Percentiles rank a stretch among this genome's conserved stretches.
Evolutionary conservation across 2,329 filamentous ascomycete genomes (phyloP).

Genomic region (Fusarium xylarioides): DNA sequence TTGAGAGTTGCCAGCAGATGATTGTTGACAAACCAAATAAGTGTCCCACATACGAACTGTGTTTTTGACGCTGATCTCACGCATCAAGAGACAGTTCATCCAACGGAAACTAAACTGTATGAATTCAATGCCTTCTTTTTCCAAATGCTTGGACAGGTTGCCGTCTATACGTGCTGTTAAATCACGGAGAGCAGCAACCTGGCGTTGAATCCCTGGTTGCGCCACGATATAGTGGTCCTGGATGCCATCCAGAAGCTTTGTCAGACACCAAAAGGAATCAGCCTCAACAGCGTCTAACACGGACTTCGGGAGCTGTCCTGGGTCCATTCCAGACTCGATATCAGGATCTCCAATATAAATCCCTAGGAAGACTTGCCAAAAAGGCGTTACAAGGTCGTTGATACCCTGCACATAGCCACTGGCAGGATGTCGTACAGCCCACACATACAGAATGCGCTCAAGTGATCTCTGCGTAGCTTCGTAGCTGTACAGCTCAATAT

Average conservation of each 20-base stretch:
- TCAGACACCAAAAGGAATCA: slow-evolving; percentile 98
- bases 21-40: slow-evolving; percentile 78
- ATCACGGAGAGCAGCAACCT: slow-evolving; percentile 88
- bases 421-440: slow-evolving; percentile 96
- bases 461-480: slow-evolving; percentile 94
- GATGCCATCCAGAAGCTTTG: slow-evolving; percentile 97
- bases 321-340: slow-evolving; percentile 95
- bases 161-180: slow-evolving; percentile 90
- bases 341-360: slow-evolving; percentile 95
- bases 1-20: background rate
- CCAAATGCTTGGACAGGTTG: slow-evolving; percentile 84
- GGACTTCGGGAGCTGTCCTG: slow-evolving; percentile 87
- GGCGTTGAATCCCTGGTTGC: slow-evolving; percentile 94
- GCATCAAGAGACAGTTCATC: slow-evolving; percentile 99
- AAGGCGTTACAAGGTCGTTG: slow-evolving; percentile 96
- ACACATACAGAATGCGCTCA: slow-evolving; percentile 94
- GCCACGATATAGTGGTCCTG: slow-evolving; percentile 99
- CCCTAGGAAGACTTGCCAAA: slow-evolving; percentile 96
- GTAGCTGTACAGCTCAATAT: slow-evolving; percentile 93
- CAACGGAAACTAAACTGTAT: slow-evolving; percentile 99
- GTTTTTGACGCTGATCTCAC: slow-evolving; percentile 95
- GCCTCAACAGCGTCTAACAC: slow-evolving; percentile 97
- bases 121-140: slow-evolving; percentile 92
- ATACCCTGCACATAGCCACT: slow-evolving; percentile 99
- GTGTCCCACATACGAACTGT: slow-evolving; percentile 99